Percentiles rank a stretch among this genome's conserved stretches.
phyloP scores from a whole-genome alignment of 345 rosid species.

The Kernera saxatilis region DNA sequence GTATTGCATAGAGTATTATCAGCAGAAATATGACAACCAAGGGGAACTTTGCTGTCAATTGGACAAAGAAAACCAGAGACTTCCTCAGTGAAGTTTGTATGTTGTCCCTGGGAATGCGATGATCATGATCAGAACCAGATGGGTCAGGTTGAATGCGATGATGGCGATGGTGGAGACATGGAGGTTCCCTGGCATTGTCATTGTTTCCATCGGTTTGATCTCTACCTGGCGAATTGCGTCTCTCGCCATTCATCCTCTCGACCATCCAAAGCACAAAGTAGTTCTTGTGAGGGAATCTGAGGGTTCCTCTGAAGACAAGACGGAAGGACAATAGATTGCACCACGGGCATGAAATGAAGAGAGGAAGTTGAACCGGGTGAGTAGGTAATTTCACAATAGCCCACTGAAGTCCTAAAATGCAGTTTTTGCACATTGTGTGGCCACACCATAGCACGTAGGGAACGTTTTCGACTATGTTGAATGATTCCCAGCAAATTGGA shows the following conservation, averaged over 20 bases:
- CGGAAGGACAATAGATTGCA: conserved; percentile 78
- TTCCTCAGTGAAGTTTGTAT: conserved; percentile 51
- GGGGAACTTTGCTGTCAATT: conserved; percentile 83
- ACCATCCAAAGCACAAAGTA: conserved; percentile 95
- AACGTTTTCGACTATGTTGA: conserved; percentile 87
- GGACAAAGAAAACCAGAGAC: conserved; percentile 67
- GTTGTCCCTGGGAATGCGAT: conserved; percentile 9
- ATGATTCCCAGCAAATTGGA: conserved; percentile 87
- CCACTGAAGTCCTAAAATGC: conserved; percentile 76
- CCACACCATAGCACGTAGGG: conserved; percentile 94
- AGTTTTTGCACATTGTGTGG: conserved; percentile 83
- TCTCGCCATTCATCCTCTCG: conserved; percentile 79
- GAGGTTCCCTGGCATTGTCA: conserved; percentile 34
- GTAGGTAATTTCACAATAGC: conserved; percentile 72
- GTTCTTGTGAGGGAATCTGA: conserved; percentile 79
- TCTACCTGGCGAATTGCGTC: conserved; percentile 38
- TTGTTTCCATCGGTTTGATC: conserved; percentile 23
- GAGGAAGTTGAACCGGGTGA: conserved; percentile 76
- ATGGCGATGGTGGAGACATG: conserved; percentile 23
- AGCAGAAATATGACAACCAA: conserved; percentile 78
- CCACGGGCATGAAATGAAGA: conserved; percentile 90
- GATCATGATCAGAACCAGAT: conserved; percentile 23
- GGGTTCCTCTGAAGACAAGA: conserved; percentile 62
- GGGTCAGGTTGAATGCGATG: conserved; percentile 35
- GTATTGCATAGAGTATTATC: conserved; percentile 74